Conservation (phyloP, 345 rosid species). For the Eucalyptus fibrosa region DNA sequence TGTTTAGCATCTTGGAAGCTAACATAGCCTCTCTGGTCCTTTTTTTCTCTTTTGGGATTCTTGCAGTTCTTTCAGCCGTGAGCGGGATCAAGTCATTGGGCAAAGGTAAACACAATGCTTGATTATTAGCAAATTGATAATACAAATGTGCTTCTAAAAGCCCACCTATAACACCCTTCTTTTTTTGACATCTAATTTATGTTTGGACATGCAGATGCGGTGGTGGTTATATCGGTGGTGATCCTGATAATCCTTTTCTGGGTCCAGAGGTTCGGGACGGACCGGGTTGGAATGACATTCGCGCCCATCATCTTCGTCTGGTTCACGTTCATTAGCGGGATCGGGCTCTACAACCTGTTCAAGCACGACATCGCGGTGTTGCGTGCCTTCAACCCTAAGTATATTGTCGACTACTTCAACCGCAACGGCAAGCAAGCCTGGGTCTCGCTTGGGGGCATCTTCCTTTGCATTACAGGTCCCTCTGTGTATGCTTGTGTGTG, state of each 20-base stretch:
- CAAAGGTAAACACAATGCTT: constrained; percentile 13
- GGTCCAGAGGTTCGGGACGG: constrained; percentile 53
- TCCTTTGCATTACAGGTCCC: constrained; percentile 64
- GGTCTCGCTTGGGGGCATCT: constrained; percentile 65
- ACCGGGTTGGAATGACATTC: constrained; percentile 53
- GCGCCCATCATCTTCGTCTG: constrained; percentile 51
- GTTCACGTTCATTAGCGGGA: constrained; percentile 43
- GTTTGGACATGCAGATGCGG: constrained; percentile 23
- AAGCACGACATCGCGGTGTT: constrained; percentile 36
- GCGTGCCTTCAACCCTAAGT: constrained; percentile 57
- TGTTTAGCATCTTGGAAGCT: background rate
- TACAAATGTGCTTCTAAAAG: background rate
- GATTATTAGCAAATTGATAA: background rate
- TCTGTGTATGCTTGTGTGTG: too few species aligned
- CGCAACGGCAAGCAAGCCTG: constrained; percentile 38
- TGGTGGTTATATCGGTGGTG: constrained; percentile 52
- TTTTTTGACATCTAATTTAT: background rate
- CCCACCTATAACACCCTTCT: background rate
- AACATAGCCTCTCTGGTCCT: background rate
- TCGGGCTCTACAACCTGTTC: constrained; percentile 55
- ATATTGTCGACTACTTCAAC: constrained; percentile 38
- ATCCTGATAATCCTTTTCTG: constrained; percentile 39
- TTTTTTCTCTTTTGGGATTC: background rate
- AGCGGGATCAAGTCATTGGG: constrained; percentile 56
- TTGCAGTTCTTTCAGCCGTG: constrained; percentile 65